phyloP scores from a whole-genome alignment of 1,284 basidiomycete species.

The Chiua sp. region DNA sequence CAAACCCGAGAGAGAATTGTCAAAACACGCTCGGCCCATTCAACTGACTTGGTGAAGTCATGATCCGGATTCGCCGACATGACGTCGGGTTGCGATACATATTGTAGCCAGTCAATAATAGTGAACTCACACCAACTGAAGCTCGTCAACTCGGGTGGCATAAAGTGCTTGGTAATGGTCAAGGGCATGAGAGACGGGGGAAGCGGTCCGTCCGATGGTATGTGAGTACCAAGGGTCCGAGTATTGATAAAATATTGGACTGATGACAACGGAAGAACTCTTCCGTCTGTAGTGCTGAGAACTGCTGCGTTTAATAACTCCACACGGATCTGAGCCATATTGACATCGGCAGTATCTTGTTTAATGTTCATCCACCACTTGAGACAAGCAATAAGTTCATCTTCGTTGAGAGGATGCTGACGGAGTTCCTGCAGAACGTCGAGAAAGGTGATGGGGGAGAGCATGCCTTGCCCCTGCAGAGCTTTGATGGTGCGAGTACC shows the following conservation, averaged over 20 bases:
- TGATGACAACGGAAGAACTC: constrained; percentile 69
- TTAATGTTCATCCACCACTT: constrained; percentile 88
- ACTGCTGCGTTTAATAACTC: constrained; percentile 78
- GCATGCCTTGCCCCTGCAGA: constrained; percentile 70
- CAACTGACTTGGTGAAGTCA: constrained; percentile 71
- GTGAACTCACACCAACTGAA: constrained; percentile 88
- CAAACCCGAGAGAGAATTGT: constrained; percentile 76
- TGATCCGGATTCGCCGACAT: constrained; percentile 53
- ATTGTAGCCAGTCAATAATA: constrained; percentile 77
- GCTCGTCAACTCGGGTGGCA: constrained; percentile 59
- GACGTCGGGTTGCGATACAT: constrained; percentile 62
- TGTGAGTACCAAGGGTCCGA: constrained; percentile 57
- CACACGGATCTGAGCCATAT: constrained; percentile 55
- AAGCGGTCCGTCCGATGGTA: constrained; percentile 85
- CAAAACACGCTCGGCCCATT: constrained; percentile 88
- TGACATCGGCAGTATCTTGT: constrained; percentile 43
- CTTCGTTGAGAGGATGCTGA: constrained; percentile 70
- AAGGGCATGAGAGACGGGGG: constrained; percentile 82
- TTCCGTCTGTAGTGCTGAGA: constrained; percentile 50
- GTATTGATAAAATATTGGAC: constrained; percentile 82
- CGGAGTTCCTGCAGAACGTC: constrained; percentile 89
- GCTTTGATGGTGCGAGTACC: constrained; percentile 70
- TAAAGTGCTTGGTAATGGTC: constrained; percentile 68
- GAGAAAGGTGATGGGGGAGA: constrained; percentile 84
- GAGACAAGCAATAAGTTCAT: constrained; percentile 84